Conservation (phyloP, 768 basidiomycete species). For the Cystobasidium tubakii region DNA sequence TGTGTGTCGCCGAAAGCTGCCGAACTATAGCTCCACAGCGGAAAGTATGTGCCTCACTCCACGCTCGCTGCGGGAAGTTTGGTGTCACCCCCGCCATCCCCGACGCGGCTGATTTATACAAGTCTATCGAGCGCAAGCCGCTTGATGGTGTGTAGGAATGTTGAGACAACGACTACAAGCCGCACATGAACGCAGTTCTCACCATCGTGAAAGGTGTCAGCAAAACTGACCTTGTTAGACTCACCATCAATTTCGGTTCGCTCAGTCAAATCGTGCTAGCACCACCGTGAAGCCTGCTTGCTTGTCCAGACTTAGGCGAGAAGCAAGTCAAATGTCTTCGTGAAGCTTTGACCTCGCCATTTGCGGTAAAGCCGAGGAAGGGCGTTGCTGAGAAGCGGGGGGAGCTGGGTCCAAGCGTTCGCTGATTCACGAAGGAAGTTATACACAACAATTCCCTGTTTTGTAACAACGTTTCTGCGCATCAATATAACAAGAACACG, state of each 20-base stretch:
- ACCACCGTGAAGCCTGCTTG: conserved; percentile 65
- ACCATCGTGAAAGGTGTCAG: conserved; percentile 90
- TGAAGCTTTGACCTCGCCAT: conserved; percentile 84
- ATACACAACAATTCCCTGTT: too few species aligned
- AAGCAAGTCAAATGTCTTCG: conserved; percentile 86
- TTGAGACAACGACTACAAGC: conserved; percentile 77
- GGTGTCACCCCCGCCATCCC: too few species aligned
- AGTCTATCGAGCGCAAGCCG: conserved; percentile 86
- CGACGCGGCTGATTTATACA: too few species aligned
- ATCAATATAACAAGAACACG: too few species aligned
- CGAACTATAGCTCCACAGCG: too few species aligned
- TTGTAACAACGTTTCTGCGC: too few species aligned
- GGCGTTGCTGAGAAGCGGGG: conserved; percentile 40
- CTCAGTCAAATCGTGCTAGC: conserved; percentile 74
- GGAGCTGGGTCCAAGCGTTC: conserved; percentile 37
- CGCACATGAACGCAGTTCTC: conserved; percentile 71
- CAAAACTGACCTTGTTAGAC: conserved; percentile 91
- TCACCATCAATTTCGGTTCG: conserved; percentile 88
- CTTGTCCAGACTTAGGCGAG: conserved; percentile 85
- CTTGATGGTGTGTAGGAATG: conserved; percentile 93
- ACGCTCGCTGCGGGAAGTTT: too few species aligned
- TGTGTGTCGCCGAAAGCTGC: too few species aligned
- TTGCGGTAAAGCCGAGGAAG: conserved; percentile 49
- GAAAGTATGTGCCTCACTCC: too few species aligned
- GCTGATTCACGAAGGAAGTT: too few species aligned